Percentiles rank a stretch among this genome's conserved stretches.
These are phyloP conservation scores for Globisporangium uncinulatum DNA, from an alignment of 352 stramenopile genomes.

Conservation along the genomic window DNA sequence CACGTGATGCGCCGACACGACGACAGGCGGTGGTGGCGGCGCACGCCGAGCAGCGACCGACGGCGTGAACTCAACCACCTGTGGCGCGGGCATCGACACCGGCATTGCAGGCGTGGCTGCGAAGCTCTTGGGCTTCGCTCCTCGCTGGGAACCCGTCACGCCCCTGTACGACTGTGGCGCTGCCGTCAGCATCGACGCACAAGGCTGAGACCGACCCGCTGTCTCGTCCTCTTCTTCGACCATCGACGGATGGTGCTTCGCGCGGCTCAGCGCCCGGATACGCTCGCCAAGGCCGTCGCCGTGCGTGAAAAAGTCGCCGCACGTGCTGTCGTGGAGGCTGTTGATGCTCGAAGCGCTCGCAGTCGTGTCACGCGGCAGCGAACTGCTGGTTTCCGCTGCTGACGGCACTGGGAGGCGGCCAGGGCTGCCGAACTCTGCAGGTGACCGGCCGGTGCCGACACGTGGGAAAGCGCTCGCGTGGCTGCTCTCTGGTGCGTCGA, in stretches of 20 bases:
- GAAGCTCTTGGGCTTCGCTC: constrained; percentile 1
- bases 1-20: background rate
- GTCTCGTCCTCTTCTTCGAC: constrained; percentile 15
- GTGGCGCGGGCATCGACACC: background rate
- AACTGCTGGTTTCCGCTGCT: background rate
- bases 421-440: background rate
- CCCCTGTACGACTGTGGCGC: background rate
- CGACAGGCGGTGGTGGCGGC: constrained; percentile 7
- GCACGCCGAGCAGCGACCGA: background rate
- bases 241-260: constrained; percentile 9
- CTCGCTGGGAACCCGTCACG: background rate
- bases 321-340: constrained; percentile 17
- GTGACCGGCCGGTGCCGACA: background rate
- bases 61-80: background rate
- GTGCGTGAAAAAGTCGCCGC: constrained; percentile 14
- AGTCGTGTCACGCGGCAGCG: constrained; percentile 13
- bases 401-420: background rate
- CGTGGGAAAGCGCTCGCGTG: constrained; percentile 7
- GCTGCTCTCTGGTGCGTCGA: constrained; percentile 9
- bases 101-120: constrained; percentile 4
- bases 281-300: constrained; percentile 15
- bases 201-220: background rate
- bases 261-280: constrained; percentile 3
- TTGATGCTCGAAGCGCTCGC: constrained; percentile 14
- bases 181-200: background rate